These are phyloP conservation scores for Globisporangium yorkense DNA, from an alignment of 352 stramenopile species.

Conservation along the genomic window DNA sequence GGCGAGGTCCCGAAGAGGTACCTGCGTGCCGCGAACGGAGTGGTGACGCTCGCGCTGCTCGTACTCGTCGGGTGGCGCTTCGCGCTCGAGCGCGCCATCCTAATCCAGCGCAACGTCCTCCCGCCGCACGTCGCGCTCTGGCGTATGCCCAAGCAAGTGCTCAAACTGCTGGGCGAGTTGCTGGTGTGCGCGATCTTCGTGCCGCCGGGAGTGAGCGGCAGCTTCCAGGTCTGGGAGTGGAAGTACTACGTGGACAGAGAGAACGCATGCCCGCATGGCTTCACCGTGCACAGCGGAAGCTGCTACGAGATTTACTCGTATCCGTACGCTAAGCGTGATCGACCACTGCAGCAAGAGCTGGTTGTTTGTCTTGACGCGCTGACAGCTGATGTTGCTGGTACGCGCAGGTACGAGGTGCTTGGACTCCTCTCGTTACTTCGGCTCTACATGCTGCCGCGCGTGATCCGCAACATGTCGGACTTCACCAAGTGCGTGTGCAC, in stretches of 20 bases:
- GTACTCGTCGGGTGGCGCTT: slow-evolving; percentile 52
- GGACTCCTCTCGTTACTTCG: slow-evolving; percentile 58
- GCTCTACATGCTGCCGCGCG: slow-evolving; percentile 71
- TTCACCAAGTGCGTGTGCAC: slow-evolving; percentile 48
- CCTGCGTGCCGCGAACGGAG: slow-evolving; percentile 35
- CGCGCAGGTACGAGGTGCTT: slow-evolving; percentile 51
- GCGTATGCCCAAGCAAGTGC: slow-evolving; percentile 37
- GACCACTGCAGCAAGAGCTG: no score
- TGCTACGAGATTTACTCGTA: slow-evolving; percentile 74
- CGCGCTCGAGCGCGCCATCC: slow-evolving; percentile 41
- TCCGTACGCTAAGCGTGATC: slow-evolving; percentile 23
- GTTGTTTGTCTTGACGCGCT: neutral
- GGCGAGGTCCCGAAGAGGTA: slow-evolving; percentile 24
- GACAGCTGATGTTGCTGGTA: neutral
- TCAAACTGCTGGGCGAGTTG: slow-evolving; percentile 41
- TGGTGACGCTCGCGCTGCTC: slow-evolving; percentile 43
- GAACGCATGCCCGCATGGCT: slow-evolving; percentile 28
- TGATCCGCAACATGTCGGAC: slow-evolving; percentile 72
- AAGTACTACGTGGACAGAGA: slow-evolving; percentile 44
- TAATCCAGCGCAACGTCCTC: slow-evolving; percentile 55
- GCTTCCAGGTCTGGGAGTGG: slow-evolving; percentile 61
- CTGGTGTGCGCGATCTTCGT: slow-evolving; percentile 44
- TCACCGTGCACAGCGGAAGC: slow-evolving; percentile 22
- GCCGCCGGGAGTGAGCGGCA: slow-evolving; percentile 39
- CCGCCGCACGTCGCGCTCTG: slow-evolving; percentile 46